Evolutionary conservation across 1,284 basidiomycete genomes (phyloP), one percentile per base, ranked within the genome.

Genomic region (Malassezia obtusa): DNA sequence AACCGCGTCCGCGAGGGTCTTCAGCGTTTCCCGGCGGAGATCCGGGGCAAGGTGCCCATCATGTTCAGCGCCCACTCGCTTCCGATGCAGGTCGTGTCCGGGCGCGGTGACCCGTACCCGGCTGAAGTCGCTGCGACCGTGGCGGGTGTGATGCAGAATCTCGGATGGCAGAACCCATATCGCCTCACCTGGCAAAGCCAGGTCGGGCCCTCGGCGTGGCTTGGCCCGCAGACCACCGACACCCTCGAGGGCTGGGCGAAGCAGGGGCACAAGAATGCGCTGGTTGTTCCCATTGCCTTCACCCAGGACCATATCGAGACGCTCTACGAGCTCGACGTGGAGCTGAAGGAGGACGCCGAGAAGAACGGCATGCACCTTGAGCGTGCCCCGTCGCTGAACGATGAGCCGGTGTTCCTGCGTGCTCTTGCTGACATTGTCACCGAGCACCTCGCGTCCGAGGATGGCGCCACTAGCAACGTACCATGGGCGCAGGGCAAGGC

Each of bases 271-370:
- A 95, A 92, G 77, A 83, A 82, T 62, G 83, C 84, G n/a, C 80
- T 95, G 47, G 79, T 94, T 30, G 83, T 99, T 1, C 94, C 94
- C 1, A 90, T 99, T 59, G 92, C 94, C 17, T 99, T 99, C 77
- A 99, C 94, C 17, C 89, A 85, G 73, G 94, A 99, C 77, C 94
- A 98, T 76, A 96, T 99, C 71, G 94, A 99, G 78, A 99, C 94
- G 22, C 79, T 99, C 41, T 98, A 86, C 74, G 94, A 98, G 77
- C 80, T 98, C 44, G 94, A 99, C 76, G 76, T 91, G 50, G 94
- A 99, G 75, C 91, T 96, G 67, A 81, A 81, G 57, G 85, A 85
- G 76, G 92, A 98, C 75, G 92, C 86, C 7, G 81, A 82, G 69
- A 68, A 94, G 88, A 84, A 85, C 62, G 92, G 94, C 26, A 84